phyloP scores from a whole-genome alignment of 495 filamentous ascomycete genomes.

The Aspergillus saccharolyticus region DNA sequence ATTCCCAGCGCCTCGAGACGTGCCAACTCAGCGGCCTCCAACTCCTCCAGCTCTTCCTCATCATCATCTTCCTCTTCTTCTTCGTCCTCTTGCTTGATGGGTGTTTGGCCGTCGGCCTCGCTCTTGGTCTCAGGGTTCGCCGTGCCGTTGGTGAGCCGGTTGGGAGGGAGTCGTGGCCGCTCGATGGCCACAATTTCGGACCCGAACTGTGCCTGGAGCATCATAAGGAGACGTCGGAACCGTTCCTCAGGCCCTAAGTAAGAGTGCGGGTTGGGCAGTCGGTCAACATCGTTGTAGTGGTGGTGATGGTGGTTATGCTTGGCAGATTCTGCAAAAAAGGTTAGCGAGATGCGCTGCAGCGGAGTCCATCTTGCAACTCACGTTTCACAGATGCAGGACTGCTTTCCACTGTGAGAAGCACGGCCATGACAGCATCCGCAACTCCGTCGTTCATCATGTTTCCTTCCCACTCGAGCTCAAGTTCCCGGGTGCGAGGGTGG shows the following conservation, averaged over 20 bases:
- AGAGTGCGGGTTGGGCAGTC: constrained; percentile 62
- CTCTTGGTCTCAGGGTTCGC: constrained; percentile 18
- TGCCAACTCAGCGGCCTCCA: constrained; percentile 56
- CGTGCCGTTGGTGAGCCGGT: constrained; percentile 33
- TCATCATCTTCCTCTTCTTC: constrained; percentile 39
- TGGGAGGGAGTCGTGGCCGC: constrained; percentile 50
- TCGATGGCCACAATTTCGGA: constrained; percentile 68
- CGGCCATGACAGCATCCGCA: constrained; percentile 89
- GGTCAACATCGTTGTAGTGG: constrained; percentile 22
- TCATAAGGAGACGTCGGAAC: constrained; percentile 80
- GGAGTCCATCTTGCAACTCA: constrained; percentile 37
- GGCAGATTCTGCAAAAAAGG: constrained; percentile 45
- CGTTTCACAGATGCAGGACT: constrained; percentile 92
- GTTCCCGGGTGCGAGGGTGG: constrained; percentile 58
- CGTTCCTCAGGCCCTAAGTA: constrained; percentile 66
- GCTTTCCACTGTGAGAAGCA: constrained; percentile 83
- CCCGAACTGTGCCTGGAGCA: constrained; percentile 96
- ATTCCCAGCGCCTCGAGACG: constrained; percentile 76
- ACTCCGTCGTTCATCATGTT: constrained; percentile 97
- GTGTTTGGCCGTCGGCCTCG: constrained; percentile 21
- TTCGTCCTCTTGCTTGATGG: constrained; percentile 20
- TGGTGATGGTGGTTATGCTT: constrained; percentile 47
- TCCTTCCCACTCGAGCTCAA: constrained; percentile 94
- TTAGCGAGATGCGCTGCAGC: background rate
- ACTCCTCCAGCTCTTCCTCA: constrained; percentile 46